Percentiles rank a stretch among this genome's conserved stretches.
phyloP scores from a whole-genome alignment of 208 protist genomes.

The Leishmania lainsoni region DNA sequence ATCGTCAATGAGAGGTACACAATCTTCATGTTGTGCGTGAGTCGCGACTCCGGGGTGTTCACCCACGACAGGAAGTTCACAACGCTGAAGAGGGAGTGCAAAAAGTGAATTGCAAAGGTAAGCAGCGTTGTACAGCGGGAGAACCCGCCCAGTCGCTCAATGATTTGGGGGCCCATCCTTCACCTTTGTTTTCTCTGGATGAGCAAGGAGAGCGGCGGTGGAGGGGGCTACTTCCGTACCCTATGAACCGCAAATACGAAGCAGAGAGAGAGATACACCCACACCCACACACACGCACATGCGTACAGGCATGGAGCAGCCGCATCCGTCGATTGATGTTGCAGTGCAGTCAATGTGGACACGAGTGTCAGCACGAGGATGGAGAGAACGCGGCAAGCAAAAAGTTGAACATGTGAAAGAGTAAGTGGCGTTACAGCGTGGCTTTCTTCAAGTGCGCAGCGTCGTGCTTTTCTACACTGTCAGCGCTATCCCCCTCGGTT shows the following conservation, averaged over 20 bases:
- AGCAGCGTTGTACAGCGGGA: conserved; percentile 67
- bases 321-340: neutral
- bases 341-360: neutral
- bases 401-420: neutral
- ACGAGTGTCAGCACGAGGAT: neutral
- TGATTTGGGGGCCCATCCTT: conserved; percentile 34
- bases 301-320: neutral
- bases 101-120: conserved; percentile 83
- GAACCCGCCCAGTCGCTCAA: conserved; percentile 67
- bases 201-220: neutral
- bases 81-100: conserved; percentile 75
- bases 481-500: neutral
- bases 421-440: neutral
- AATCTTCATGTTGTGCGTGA: conserved; percentile 31
- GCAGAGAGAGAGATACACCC: neutral
- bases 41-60: conserved; percentile 22
- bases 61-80: conserved; percentile 77
- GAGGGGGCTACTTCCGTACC: neutral
- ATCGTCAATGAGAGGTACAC: conserved; percentile 78
- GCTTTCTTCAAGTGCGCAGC: neutral
- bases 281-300: neutral
- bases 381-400: neutral
- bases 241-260: neutral
- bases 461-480: neutral
- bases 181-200: neutral